Percentiles rank a stretch among this genome's conserved stretches.
phyloP scores from a whole-genome alignment of 192 early-diverging fungal species.

The Coemansia sp. region DNA sequence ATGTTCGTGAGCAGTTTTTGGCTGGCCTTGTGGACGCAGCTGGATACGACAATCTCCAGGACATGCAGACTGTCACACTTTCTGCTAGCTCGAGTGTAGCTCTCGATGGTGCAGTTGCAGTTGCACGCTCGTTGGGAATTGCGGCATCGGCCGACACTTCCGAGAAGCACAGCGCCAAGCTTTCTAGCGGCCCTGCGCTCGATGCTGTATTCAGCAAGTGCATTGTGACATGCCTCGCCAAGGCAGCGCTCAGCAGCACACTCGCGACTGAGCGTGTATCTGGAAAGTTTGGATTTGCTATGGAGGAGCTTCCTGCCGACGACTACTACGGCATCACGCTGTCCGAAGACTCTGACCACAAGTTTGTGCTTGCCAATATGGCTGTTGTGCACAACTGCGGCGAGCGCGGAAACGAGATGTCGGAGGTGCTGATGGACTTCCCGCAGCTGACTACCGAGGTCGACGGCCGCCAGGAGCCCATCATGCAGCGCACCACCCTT shows the following conservation, averaged over 20 bases:
- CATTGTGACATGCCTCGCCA: slow-evolving; percentile 1
- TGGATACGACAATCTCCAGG: slow-evolving; percentile 6
- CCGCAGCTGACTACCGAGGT: slow-evolving; percentile 90
- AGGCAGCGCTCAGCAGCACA: neutral
- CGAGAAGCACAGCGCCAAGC: slow-evolving; percentile 2
- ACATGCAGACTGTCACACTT: neutral
- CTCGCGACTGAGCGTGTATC: neutral
- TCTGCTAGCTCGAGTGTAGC: neutral
- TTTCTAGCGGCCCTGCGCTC: slow-evolving; percentile 12
- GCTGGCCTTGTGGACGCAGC: slow-evolving; percentile 38
- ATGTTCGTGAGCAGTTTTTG: slow-evolving; percentile 39
- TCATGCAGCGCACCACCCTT: slow-evolving; percentile 99
- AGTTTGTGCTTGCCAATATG: slow-evolving; percentile 56
- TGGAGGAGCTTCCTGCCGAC: slow-evolving; percentile 13
- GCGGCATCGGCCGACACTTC: slow-evolving; percentile 5
- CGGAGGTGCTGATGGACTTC: slow-evolving; percentile 99
- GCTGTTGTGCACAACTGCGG: slow-evolving; percentile 61
- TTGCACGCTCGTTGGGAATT: slow-evolving; percentile 31
- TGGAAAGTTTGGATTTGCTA: slow-evolving; percentile 15
- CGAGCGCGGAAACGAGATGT: slow-evolving; percentile 99
- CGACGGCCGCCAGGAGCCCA: slow-evolving; percentile 94
- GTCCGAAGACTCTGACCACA: slow-evolving; percentile 39
- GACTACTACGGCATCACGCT: slow-evolving; percentile 41
- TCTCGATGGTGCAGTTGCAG: slow-evolving; percentile 4
- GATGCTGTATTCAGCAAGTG: slow-evolving; percentile 18